Evolutionary conservation across 73 alveolate species (phyloP).

Genomic region (Paramecium caudatum): DNA sequence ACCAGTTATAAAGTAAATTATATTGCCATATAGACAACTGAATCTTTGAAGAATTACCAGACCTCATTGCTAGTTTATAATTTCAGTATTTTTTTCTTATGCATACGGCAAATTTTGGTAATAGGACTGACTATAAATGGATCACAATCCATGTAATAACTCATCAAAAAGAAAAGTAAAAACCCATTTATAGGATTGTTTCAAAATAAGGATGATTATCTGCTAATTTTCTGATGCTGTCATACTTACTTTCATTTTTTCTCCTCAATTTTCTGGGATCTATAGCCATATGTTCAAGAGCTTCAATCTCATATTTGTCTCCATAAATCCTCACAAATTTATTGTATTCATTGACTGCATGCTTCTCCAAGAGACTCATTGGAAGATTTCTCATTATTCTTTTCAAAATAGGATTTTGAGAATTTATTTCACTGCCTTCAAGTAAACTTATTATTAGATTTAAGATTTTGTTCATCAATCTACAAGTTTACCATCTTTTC

Average conservation of each 20-base stretch:
- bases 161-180: constrained; percentile 56
- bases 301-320: constrained; percentile 61
- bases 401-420: constrained; percentile 35
- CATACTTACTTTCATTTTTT: constrained; percentile 9
- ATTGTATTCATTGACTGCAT: constrained; percentile 65
- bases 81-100: constrained; percentile 3
- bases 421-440: constrained; percentile 74
- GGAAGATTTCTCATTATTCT: constrained; percentile 79
- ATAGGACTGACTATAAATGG: not conserved
- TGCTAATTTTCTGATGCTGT: not conserved
- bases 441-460: constrained; percentile 72
- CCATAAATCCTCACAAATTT: constrained; percentile 43
- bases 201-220: constrained; percentile 39
- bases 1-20: constrained; percentile 46
- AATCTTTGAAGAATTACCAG: constrained; percentile 50
- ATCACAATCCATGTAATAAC: constrained; percentile 63
- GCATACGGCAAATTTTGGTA: not conserved
- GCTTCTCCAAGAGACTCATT: constrained; percentile 61
- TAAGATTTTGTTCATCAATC: constrained; percentile 71
- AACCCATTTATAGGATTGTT: constrained; percentile 70
- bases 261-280: constrained; percentile 69
- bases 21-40: constrained; percentile 4
- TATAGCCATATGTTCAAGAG: constrained; percentile 46
- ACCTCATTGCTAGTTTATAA: constrained; percentile 14
- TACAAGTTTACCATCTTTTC: constrained; percentile 68